These are phyloP conservation scores for Lentinula aciculospora DNA, from an alignment of 768 basidiomycete species.

Conservation along the genomic window DNA sequence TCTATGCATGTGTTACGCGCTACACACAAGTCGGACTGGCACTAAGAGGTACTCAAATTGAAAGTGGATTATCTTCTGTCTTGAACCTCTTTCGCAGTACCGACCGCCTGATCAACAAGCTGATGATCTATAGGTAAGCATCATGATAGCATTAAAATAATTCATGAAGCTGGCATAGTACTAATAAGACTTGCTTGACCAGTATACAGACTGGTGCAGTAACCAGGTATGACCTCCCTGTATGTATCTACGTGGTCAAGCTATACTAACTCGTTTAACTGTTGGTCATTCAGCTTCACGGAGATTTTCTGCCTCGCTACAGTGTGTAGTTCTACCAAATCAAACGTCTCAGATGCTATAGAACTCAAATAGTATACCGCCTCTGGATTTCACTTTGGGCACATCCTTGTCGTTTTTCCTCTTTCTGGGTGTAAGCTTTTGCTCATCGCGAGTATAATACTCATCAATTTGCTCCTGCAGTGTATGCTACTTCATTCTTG, in stretches of 20 bases:
- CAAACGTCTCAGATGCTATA: not conserved
- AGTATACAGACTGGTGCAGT: not conserved
- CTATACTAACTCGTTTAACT: not conserved
- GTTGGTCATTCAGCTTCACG: not conserved
- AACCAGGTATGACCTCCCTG: not conserved
- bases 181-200: not conserved
- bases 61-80: not conserved
- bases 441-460: not conserved
- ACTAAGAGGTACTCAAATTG: not conserved
- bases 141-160: not conserved
- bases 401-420: not conserved
- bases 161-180: not conserved
- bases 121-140: not conserved
- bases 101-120: not conserved
- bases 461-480: not conserved
- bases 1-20: not conserved
- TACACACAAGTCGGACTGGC: not conserved
- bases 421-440: not conserved
- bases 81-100: not conserved
- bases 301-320: not conserved
- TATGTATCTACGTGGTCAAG: not conserved
- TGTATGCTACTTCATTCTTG: not conserved
- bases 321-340: not conserved
- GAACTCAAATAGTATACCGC: not conserved
- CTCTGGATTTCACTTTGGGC: not conserved